A percentile compares a stretch with the other conserved stretches of the same genome.
Evolutionary conservation across 495 filamentous ascomycete genomes (phyloP).

Genomic region (Trichoderma asperelloides): DNA sequence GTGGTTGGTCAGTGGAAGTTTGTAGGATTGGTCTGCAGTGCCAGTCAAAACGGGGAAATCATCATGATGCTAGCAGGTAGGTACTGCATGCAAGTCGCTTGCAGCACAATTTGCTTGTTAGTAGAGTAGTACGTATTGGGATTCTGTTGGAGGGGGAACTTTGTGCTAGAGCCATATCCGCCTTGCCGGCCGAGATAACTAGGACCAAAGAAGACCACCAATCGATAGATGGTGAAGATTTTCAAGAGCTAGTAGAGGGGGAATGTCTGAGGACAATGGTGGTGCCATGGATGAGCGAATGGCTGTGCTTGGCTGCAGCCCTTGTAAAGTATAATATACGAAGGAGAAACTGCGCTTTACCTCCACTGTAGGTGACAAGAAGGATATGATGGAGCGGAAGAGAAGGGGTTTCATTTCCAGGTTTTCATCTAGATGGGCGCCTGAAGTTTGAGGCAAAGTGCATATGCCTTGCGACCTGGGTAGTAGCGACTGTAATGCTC

Average conservation of each 20-base stretch:
- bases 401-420: not conserved
- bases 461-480: no score
- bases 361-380: no score
- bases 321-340: not conserved
- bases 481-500: no score
- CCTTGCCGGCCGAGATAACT: not conserved
- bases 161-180: not conserved
- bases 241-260: not conserved
- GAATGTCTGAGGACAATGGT: not conserved
- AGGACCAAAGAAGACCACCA: not conserved
- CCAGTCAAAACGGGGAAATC: not conserved
- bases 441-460: no score
- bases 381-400: no score
- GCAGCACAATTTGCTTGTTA: not conserved
- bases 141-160: not conserved
- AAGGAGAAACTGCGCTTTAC: not conserved
- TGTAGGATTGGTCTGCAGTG: not conserved
- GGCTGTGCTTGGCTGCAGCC: not conserved
- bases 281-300: not conserved
- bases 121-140: no score
- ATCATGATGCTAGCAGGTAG: not conserved
- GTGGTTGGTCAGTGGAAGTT: not conserved
- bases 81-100: not conserved
- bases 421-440: no score
- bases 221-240: not conserved